Conservation (phyloP, 352 stramenopile species). For the Pythium folliculosum region DNA sequence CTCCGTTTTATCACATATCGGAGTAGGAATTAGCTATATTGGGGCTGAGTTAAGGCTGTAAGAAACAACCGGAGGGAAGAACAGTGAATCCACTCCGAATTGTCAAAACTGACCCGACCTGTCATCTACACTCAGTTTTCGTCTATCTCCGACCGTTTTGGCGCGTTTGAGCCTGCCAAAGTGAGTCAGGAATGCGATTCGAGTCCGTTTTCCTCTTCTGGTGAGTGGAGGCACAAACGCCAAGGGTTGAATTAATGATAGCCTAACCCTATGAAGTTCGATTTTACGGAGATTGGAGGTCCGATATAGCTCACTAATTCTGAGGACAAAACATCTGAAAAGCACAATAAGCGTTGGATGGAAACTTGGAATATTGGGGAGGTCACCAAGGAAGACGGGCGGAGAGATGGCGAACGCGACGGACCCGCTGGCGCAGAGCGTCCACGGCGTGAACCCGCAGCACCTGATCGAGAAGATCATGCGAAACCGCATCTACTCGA, state of each 20-base stretch:
- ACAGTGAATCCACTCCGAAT: constrained; percentile 7
- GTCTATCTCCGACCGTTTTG: constrained; percentile 6
- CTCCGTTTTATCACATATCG: constrained; percentile 14
- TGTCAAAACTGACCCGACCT: constrained; percentile 1
- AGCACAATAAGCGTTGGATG: constrained; percentile 3
- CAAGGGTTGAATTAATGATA: neutral
- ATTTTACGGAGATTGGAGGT: constrained; percentile 11
- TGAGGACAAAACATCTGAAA: constrained; percentile 1
- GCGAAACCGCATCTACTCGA: constrained; percentile 95
- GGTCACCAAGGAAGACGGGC: neutral
- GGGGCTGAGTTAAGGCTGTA: constrained; percentile 8
- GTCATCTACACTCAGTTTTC: neutral
- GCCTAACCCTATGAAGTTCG: constrained; percentile 2
- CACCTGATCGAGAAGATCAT: constrained; percentile 99
- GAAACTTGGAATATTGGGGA: neutral
- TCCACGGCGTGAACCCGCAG: constrained; percentile 97
- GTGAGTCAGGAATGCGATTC: constrained; percentile 18
- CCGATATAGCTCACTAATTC: constrained; percentile 15
- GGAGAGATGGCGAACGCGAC: constrained; percentile 83
- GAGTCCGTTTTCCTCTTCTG: neutral
- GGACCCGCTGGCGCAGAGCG: constrained; percentile 85
- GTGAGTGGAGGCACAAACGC: constrained; percentile 2
- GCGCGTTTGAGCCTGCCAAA: constrained; percentile 8
- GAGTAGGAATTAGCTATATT: constrained; percentile 12
- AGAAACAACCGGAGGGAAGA: constrained; percentile 4